phyloP scores from a whole-genome alignment of 495 filamentous ascomycete genomes.

The Penicillium waksmanii region DNA sequence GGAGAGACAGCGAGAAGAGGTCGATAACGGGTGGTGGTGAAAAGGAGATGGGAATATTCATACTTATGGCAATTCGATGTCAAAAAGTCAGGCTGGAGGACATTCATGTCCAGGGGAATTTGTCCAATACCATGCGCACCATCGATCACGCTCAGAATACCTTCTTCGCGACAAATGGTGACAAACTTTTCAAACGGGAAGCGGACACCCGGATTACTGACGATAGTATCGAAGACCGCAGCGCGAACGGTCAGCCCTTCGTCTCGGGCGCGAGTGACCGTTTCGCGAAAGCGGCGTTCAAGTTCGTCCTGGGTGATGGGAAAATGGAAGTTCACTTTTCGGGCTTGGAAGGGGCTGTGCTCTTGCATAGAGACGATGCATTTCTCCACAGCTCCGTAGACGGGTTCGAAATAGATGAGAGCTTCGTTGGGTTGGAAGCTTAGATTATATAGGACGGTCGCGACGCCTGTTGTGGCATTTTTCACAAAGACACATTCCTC shows the following conservation, averaged over 20 bases:
- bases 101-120: constrained; percentile 65
- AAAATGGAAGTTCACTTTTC: constrained; percentile 53
- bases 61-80: constrained; percentile 84
- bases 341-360: constrained; percentile 42
- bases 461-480: constrained; percentile 81
- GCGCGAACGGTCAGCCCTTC: constrained; percentile 55
- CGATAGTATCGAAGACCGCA: constrained; percentile 80
- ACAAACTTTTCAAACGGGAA: constrained; percentile 76
- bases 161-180: constrained; percentile 62
- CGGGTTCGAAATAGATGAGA: constrained; percentile 69
- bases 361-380: constrained; percentile 71
- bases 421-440: constrained; percentile 60
- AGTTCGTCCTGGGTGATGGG: constrained; percentile 65
- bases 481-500: constrained; percentile 74
- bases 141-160: constrained; percentile 70
- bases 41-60: constrained; percentile 9
- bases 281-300: constrained; percentile 52
- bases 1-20: neutral
- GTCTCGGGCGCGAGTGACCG: constrained; percentile 43
- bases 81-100: constrained; percentile 80
- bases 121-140: constrained; percentile 84
- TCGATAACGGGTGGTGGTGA: too few species aligned
- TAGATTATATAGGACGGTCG: constrained; percentile 77
- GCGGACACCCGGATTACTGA: constrained; percentile 72
- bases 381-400: constrained; percentile 78